Conservation (phyloP, 495 filamentous ascomycete genomes). For the Penicillium argentinense region DNA sequence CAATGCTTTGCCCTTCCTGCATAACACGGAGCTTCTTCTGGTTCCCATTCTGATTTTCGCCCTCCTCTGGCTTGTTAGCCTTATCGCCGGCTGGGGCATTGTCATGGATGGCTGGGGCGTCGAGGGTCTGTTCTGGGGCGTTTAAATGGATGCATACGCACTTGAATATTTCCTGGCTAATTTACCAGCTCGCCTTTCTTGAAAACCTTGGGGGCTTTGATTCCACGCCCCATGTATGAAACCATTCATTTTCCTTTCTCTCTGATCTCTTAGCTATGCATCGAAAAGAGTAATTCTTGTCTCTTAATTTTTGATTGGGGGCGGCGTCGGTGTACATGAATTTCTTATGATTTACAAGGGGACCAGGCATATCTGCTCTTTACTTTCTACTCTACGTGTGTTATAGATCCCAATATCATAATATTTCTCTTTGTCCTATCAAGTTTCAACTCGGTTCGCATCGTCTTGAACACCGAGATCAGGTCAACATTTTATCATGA, state of each 20-base stretch:
- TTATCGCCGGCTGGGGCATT: conserved; percentile 51
- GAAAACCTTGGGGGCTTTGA: conserved; percentile 1
- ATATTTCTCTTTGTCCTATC: conserved; percentile 33
- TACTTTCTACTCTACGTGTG: conserved; percentile 4
- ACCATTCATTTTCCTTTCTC: conserved; percentile 6
- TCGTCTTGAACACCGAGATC: no score
- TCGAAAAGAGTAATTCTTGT: conserved; percentile 14
- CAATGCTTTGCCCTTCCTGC: conserved; percentile 71
- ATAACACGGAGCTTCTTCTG: conserved; percentile 70
- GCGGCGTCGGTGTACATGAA: conserved; percentile 23
- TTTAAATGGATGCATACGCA: conserved; percentile 26
- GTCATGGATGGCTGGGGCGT: conserved; percentile 45
- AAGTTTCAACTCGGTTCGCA: no score
- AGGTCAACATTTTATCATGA: no score
- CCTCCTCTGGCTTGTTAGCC: conserved; percentile 62
- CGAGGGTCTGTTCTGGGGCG: conserved; percentile 47
- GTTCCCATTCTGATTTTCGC: conserved; percentile 60
- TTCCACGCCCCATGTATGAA: conserved; percentile 19
- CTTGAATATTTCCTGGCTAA: not conserved
- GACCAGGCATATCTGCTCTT: conserved; percentile 2
- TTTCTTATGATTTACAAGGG: conserved; percentile 10
- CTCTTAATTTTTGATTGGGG: conserved; percentile 8
- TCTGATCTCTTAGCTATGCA: conserved; percentile 19
- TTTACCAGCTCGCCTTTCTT: not conserved
- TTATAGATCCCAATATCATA: conserved; percentile 15